Conservation (phyloP, 352 stramenopile genomes). For the Phytophthora multivora region DNA sequence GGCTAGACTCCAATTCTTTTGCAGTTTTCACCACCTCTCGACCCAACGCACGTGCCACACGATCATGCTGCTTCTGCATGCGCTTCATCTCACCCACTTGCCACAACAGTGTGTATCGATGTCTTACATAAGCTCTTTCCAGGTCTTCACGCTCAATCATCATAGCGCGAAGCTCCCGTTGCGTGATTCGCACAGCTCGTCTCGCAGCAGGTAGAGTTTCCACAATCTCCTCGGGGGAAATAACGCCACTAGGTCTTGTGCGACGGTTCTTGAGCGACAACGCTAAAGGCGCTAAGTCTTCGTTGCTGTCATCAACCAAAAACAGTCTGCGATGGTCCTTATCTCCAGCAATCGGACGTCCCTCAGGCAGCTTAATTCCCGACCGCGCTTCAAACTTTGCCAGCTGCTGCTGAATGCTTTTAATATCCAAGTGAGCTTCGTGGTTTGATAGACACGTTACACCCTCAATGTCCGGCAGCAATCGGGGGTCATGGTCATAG, state of each 20-base stretch:
- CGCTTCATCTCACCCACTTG: constrained; percentile 71
- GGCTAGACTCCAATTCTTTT: constrained; percentile 67
- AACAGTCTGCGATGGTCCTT: constrained; percentile 32
- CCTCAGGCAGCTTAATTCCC: constrained; percentile 21
- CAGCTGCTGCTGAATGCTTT: constrained; percentile 57
- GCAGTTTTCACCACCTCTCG: constrained; percentile 54
- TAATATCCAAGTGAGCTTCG: constrained; percentile 64
- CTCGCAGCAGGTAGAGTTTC: constrained; percentile 68
- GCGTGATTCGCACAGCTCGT: constrained; percentile 75
- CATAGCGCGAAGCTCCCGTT: constrained; percentile 69
- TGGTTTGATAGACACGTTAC: constrained; percentile 52
- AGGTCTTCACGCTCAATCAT: constrained; percentile 78
- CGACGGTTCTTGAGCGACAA: constrained; percentile 44
- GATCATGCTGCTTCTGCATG: constrained; percentile 75
- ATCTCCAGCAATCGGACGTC: constrained; percentile 18
- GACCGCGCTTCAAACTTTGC: constrained; percentile 47
- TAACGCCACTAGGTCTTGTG: constrained; percentile 45
- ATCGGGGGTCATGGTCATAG: constrained; percentile 54
- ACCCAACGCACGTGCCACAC: constrained; percentile 50
- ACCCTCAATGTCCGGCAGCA: constrained; percentile 63
- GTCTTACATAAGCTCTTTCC: constrained; percentile 72
- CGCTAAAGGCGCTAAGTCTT: constrained; percentile 25
- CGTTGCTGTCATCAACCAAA: constrained; percentile 36
- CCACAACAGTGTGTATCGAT: constrained; percentile 65
- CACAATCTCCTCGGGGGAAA: constrained; percentile 77